Percentiles rank a stretch among this genome's conserved stretches.
phyloP scores from a whole-genome alignment of 192 early-diverging fungal genomes.

The Podila epicladia region DNA sequence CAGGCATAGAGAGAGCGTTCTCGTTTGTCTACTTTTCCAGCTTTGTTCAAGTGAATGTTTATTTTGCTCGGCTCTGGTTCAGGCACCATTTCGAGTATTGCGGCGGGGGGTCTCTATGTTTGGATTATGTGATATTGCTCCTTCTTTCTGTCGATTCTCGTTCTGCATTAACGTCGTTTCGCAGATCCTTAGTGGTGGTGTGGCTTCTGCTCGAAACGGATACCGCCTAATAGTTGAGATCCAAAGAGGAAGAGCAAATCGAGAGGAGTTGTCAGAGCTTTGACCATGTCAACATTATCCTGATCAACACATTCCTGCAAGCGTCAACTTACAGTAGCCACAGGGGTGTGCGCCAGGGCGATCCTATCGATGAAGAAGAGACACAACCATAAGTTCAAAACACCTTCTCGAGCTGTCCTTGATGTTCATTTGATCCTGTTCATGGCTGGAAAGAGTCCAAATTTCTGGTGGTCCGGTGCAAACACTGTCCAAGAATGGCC shows the following conservation, averaged over 20 bases:
- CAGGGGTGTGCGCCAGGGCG: conserved; percentile 75
- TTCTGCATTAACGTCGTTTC: too few species aligned
- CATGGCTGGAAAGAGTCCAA: background rate
- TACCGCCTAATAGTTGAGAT: conserved; percentile 67
- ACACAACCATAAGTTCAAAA: background rate
- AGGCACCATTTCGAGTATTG: too few species aligned
- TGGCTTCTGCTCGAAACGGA: conserved; percentile 80
- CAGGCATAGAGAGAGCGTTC: too few species aligned
- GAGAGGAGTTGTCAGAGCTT: background rate
- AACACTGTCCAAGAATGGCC: background rate
- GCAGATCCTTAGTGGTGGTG: conserved; percentile 64
- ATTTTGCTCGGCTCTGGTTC: too few species aligned
- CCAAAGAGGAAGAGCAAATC: conserved; percentile 12
- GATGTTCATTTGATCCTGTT: background rate
- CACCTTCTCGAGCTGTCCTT: background rate
- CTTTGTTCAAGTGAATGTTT: too few species aligned
- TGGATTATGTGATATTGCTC: too few species aligned
- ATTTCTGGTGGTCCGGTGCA: background rate
- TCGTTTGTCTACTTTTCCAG: too few species aligned
- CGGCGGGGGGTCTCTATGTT: too few species aligned
- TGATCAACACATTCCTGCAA: too few species aligned
- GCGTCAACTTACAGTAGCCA: conserved; percentile 74
- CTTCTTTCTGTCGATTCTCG: too few species aligned
- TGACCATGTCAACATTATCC: background rate
- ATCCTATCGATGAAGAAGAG: conserved; percentile 51